Conservation (phyloP, 2,329 filamentous ascomycete genomes). For the Erysiphe pulchra region DNA sequence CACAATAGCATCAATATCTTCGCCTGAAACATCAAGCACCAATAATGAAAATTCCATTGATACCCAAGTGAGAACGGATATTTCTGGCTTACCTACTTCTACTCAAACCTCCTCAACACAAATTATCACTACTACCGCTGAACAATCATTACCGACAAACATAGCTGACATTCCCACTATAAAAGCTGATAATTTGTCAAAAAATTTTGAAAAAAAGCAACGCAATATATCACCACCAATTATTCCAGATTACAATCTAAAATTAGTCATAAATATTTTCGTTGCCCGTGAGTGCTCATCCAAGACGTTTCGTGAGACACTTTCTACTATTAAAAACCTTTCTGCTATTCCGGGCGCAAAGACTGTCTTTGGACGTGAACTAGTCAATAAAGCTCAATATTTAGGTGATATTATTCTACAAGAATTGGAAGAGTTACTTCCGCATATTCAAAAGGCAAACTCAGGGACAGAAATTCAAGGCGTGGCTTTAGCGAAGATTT, state of each 20-base stretch:
- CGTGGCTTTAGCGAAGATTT: constrained; percentile 82
- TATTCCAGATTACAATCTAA: constrained; percentile 70
- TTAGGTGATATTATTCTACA: constrained; percentile 64
- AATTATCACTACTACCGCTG: neutral
- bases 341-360: constrained; percentile 81
- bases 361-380: constrained; percentile 72
- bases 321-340: constrained; percentile 96
- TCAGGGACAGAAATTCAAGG: constrained; percentile 90
- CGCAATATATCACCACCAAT: constrained; percentile 49
- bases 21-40: constrained; percentile 4
- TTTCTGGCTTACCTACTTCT: neutral
- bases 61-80: constrained; percentile 1
- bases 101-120: neutral
- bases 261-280: constrained; percentile 87
- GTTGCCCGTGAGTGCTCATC: constrained; percentile 89
- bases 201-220: constrained; percentile 13
- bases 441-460: constrained; percentile 64
- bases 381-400: constrained; percentile 64
- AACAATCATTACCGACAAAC: neutral
- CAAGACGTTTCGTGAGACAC: constrained; percentile 92
- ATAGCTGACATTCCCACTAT: neutral
- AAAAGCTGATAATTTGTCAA: constrained; percentile 5
- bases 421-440: constrained; percentile 63
- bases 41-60: constrained; percentile 4
- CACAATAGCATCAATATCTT: constrained; percentile 8